Evolutionary conservation across 2,329 filamentous ascomycete species (phyloP).

Genomic region (Alternaria solani): DNA sequence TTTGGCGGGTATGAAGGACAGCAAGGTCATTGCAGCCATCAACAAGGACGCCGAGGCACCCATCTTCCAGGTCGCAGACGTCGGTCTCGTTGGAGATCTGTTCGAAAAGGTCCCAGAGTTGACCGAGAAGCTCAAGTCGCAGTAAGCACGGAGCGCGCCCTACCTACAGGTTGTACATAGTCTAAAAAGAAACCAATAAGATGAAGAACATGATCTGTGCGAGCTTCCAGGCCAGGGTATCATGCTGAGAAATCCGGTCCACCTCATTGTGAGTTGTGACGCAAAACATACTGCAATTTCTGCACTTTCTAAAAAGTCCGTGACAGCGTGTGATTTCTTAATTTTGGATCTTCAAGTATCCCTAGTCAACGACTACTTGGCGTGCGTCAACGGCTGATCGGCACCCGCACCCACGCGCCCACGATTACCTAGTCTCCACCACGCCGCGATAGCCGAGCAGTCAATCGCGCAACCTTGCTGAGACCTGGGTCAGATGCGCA

Average conservation of each 20-base stretch:
- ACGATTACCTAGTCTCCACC: constrained; percentile 10
- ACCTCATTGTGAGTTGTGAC: background rate
- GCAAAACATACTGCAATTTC: background rate
- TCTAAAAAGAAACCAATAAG: background rate
- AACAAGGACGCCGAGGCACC: constrained; percentile 98
- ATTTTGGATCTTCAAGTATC: background rate
- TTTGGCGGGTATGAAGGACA: constrained; percentile 99
- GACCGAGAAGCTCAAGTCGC: constrained; percentile 85
- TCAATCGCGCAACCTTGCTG: background rate
- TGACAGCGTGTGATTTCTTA: background rate
- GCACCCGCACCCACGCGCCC: constrained; percentile 16
- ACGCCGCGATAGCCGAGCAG: constrained; percentile 8
- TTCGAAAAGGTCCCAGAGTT: constrained; percentile 96
- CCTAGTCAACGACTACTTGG: constrained; percentile 15
- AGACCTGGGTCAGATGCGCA: background rate
- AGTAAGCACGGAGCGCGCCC: constrained; percentile 26
- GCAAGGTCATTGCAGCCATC: constrained; percentile 98
- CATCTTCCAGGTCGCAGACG: constrained; percentile 98
- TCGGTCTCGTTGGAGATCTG: constrained; percentile 92
- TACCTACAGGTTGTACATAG: constrained; percentile 22
- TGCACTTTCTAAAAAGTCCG: background rate
- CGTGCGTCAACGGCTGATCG: constrained; percentile 24
- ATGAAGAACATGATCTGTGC: background rate
- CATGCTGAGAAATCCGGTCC: background rate
- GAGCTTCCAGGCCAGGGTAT: background rate